phyloP scores from a whole-genome alignment of 345 rosid genomes.

The Acer yangbiense region DNA sequence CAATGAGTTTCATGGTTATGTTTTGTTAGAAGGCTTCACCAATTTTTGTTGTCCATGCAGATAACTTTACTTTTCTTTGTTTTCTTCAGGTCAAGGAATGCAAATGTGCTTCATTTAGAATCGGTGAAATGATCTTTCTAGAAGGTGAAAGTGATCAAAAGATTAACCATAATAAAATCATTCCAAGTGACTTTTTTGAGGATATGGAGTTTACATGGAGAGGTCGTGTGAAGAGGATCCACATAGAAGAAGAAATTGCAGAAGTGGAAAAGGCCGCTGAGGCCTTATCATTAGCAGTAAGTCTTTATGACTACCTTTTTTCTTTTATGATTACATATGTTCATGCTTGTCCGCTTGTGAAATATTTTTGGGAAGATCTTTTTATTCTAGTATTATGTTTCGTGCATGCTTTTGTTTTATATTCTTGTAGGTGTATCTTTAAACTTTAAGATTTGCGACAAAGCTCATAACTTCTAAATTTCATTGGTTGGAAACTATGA shows the following conservation, averaged over 20 bases:
- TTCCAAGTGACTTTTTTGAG: constrained; percentile 83
- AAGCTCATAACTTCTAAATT: neutral
- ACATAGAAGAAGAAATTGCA: constrained; percentile 64
- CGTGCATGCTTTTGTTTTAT: neutral
- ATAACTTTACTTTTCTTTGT: constrained; percentile 4
- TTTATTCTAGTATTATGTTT: neutral
- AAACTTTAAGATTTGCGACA: neutral
- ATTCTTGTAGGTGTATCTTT: neutral
- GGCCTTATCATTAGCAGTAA: constrained; percentile 75
- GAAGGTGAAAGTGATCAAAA: constrained; percentile 70
- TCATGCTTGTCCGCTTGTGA: neutral
- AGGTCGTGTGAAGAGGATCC: constrained; percentile 80
- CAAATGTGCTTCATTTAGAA: constrained; percentile 64
- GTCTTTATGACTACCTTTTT: constrained; percentile 23
- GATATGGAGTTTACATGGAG: constrained; percentile 92
- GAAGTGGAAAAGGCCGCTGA: constrained; percentile 67
- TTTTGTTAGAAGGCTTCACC: neutral
- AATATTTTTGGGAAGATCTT: neutral
- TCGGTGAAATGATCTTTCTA: constrained; percentile 65
- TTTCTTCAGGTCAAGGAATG: constrained; percentile 72
- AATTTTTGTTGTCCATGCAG: neutral
- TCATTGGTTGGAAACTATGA: neutral
- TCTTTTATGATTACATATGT: neutral
- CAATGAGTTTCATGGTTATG: neutral
- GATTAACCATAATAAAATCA: constrained; percentile 37